These are phyloP conservation scores for Pyrenula aspistea DNA, from an alignment of 495 filamentous ascomycete species.

Conservation along the genomic window DNA sequence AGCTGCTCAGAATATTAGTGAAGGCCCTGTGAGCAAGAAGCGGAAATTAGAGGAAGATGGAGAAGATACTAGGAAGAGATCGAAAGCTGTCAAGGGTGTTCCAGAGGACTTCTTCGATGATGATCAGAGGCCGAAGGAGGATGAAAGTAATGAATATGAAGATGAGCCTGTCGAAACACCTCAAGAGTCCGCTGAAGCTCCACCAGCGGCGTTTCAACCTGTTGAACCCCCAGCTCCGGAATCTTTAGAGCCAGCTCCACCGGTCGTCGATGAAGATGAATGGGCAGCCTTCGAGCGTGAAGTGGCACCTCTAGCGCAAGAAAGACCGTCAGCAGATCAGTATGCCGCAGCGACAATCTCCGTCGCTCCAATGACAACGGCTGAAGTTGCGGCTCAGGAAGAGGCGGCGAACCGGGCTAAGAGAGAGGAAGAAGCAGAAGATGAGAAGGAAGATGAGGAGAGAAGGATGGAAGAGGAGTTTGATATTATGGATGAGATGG, in stretches of 20 bases:
- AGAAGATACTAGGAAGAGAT: constrained; percentile 34
- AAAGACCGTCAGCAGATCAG: constrained; percentile 20
- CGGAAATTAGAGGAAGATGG: constrained; percentile 41
- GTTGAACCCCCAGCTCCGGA: constrained; percentile 3
- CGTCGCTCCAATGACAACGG: constrained; percentile 53
- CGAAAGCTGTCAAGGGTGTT: constrained; percentile 19
- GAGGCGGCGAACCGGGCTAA: constrained; percentile 36
- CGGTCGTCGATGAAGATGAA: constrained; percentile 61
- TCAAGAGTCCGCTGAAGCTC: constrained; percentile 14
- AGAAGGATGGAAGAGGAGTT: constrained; percentile 77
- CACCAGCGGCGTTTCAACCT: constrained; percentile 11
- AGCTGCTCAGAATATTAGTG: background rate
- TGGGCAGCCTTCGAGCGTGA: constrained; percentile 91
- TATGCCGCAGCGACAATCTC: constrained; percentile 44
- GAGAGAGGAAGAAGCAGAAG: constrained; percentile 56
- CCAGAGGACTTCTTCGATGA: constrained; percentile 5
- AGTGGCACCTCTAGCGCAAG: constrained; percentile 43
- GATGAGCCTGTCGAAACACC: constrained; percentile 4
- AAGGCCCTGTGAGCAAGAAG: constrained; percentile 39
- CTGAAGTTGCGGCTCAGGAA: constrained; percentile 58
- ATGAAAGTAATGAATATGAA: constrained; percentile 21
- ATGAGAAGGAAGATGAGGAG: constrained; percentile 76
- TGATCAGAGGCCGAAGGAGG: constrained; percentile 2
- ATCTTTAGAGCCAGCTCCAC: constrained; percentile 8
- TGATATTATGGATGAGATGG: constrained; percentile 87